Base-by-base conservation (phyloP, 2,329 filamentous ascomycete species). In the Chalaropsis ovoidea region DNA sequence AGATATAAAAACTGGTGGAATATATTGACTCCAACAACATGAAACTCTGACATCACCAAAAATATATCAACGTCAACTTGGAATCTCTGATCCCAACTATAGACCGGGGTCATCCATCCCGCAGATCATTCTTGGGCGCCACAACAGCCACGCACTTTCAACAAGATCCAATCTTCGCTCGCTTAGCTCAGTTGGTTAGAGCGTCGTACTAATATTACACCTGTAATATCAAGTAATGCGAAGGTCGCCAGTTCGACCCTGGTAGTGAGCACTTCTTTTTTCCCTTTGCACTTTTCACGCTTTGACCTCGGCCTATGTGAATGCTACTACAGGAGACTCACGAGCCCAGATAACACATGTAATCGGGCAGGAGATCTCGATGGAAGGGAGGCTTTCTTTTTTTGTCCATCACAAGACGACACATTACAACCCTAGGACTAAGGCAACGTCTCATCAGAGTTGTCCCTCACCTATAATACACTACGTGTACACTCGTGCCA, bases 121-220 rank as follows among this genome's bases (percentile, higher is more conserved):
- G 35, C 35, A 6, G 35, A 39, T 31, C 49, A 3, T 54, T 31
- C 15, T 27, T 54, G 7, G 0, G 19, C 22, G 22, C 49, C 11
- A 31, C 49, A 31, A 6, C 19, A 27, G 49, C 22, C 22, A 24
- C 49, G 19, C 24, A 5, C 8, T n/a, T 0, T 19, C 22, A 31
- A 8, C 17, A 61, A 61, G 11, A 22, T 41, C 11, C 11, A 35
- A 61, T 15, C 58, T 27, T 43, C 19, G 58, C 58, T 61, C 58
- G 58, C 58, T 61, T 61, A 61, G 58, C 58, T 61, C 58, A 61
- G 58, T 61, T 61, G 58, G 58, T 61, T 45, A 61, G 58, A 61
- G 58, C 58, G 58, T 61, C 58, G 58, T 61, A 61, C 58, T 61
- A 61, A 61, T 61, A 61, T 61, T 61, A 3, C 39, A 45, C 11